Evolutionary conservation across 2,329 filamentous ascomycete species (phyloP), one percentile per base, ranked within the genome.

Genomic region (Diaporthe vexans): DNA sequence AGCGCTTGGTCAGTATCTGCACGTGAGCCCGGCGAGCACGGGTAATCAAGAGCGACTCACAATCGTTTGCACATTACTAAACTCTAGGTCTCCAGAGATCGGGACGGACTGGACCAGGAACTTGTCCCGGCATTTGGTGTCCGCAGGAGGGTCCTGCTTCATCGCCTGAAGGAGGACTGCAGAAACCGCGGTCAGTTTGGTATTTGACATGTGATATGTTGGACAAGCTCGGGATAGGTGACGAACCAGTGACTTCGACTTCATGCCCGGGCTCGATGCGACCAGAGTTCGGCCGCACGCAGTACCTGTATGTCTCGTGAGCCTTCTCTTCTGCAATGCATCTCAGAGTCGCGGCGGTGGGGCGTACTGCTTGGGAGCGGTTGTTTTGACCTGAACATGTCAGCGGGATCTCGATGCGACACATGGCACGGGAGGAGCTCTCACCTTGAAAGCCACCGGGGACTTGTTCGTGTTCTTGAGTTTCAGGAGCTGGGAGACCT

Each of bases 261-360:
- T 94, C 90, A 83, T 94, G 91, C 79, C 95, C 94, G 52, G 95
- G 92, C 83, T 98, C 95, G 83, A 99, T 97, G 83, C 95, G 94
- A 80, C 97, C 97, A 70, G 95, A 98, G 88, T 99, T 98, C 73
- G 97, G 96, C 80, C 97, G 93, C 74, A 98, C 96, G 84, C 97
- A 98, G 87, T 99, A 99, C 88, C 96, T 98, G 80, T 52, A 77
- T 65, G 73, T 76, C 65, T 73, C 51, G 76, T 81, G 74, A 82
- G 78, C 73, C 67, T 76, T 48, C 61, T 63, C 48, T 35, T 35
- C 67, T 63, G 73, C 61, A 77, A 79, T 71, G 78, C 48, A 59
- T 68, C 48, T 71, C 67, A 48, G 76, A 46, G 52, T 76, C 40
- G 59, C 7, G 37, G 79, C 72, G 76, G 68, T 76, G 75, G 78